Base-by-base conservation (phyloP, 805 yeast species). In the Kodamaea jinghongensis region DNA sequence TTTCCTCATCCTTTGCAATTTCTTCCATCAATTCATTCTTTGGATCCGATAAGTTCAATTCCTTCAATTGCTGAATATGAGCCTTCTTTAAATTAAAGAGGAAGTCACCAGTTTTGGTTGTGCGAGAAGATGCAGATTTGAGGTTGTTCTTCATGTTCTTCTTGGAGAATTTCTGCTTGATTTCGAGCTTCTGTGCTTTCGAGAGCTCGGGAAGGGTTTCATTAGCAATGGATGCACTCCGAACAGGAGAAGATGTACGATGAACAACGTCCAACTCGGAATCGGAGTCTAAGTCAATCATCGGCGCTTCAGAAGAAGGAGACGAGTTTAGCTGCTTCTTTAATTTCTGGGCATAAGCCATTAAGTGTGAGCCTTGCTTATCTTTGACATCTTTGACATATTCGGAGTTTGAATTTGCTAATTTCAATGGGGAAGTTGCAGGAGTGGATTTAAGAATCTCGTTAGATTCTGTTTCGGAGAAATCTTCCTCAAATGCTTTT, bases 1-100 rank as follows among this genome's bases (percentile, higher is more conserved):
- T 60, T 34, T 67, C 73, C 31, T 69, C 75, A 36, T 69, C 73
- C 45, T 61, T 58, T 36, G 68, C 71, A 28, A 67, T 56, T 38
- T 67, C 71, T 33, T 63, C 61, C 9, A 59, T 41, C 14, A 56
- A 47, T 20, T 58, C 61, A n/a, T 52, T 44, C 31, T 62, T 57
- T 6, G 62, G 61, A 33, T 55, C 49, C 23, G 39, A 41, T 16
- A 44, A 35, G 26, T 50, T 54, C 33, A 52, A 42, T 3, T 51
- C 54, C 34, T 52, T 56, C 28, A 69, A 59, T 45, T 78, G 83
- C 33, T 64, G 56, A 30, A 68, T 65, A 34, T 75, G 73, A 3
- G 75, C 75, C 33, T 58, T 60, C 44, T 66, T 65, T 42, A 77
- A 59, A 8, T 55, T 53, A 8, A 48, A 42, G 32, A 71, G 60